These are phyloP conservation scores for Cordia subcordata DNA, from an alignment of 257 asterid genomes.

Conservation along the genomic window DNA sequence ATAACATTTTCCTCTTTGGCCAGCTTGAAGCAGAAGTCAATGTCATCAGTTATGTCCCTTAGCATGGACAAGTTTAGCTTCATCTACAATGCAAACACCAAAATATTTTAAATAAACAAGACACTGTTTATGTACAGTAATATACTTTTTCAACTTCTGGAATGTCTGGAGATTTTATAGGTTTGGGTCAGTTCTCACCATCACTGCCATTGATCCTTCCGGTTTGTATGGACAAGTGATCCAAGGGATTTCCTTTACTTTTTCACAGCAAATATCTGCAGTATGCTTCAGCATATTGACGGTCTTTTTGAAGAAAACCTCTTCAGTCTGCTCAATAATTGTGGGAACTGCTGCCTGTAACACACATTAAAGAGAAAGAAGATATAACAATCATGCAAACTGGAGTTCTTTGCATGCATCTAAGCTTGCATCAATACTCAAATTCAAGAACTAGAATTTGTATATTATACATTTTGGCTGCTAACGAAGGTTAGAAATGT, in stretches of 20 bases:
- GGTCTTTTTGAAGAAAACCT: constrained; percentile 52
- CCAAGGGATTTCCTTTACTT: constrained; percentile 50
- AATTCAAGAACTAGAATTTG: not conserved
- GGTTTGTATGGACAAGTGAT: constrained; percentile 60
- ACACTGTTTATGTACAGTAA: too few species aligned
- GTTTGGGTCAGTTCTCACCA: constrained; percentile 30
- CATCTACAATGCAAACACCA: constrained; percentile 27
- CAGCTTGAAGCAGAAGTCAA: constrained; percentile 76
- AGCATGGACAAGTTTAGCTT: constrained; percentile 45
- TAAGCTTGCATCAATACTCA: not conserved
- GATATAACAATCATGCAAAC: not conserved
- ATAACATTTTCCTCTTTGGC: constrained; percentile 76
- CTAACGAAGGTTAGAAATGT: too few species aligned
- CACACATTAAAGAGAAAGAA: not conserved
- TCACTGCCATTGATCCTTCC: constrained; percentile 70
- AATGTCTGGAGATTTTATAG: not conserved
- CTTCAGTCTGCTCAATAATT: constrained; percentile 52
- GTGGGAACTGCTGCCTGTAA: constrained; percentile 70
- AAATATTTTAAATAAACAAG: not conserved
- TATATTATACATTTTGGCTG: too few species aligned
- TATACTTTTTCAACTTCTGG: too few species aligned
- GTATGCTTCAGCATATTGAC: constrained; percentile 42
- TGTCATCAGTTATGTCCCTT: constrained; percentile 60
- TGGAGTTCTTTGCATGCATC: not conserved
- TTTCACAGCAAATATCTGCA: constrained; percentile 44